Evolutionary conservation across 345 rosid genomes (phyloP).

Genomic region (Anastatica hierochuntica): DNA sequence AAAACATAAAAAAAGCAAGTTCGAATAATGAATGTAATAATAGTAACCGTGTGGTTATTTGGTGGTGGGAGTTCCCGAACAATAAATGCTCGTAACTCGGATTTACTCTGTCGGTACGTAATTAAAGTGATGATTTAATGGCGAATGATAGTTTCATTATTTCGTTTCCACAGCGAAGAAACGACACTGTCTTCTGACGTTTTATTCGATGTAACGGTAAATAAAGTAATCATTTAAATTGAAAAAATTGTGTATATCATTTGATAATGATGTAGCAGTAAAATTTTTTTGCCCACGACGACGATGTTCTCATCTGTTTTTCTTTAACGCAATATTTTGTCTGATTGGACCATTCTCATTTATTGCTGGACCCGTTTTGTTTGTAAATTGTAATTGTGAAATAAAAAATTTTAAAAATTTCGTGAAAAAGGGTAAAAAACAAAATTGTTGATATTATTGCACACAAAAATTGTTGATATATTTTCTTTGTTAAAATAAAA

Average conservation of each 20-base stretch:
- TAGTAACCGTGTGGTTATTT: conserved; percentile 8
- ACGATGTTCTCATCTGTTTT: not conserved
- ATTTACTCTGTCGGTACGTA: conserved; percentile 16
- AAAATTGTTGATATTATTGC: too few relatives aligned
- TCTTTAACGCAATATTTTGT: conserved; percentile 7
- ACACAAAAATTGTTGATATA: too few relatives aligned
- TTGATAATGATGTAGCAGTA: conserved; percentile 23
- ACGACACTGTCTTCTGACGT: conserved; percentile 15
- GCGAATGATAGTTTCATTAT: conserved; percentile 17
- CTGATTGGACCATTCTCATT: conserved; percentile 20
- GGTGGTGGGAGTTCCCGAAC: conserved; percentile 10
- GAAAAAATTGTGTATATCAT: too few relatives aligned
- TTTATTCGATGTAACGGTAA: not conserved
- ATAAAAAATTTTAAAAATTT: not conserved
- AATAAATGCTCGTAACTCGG: conserved; percentile 14
- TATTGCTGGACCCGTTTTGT: conserved; percentile 6
- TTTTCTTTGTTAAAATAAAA: too few relatives aligned
- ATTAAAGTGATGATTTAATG: conserved; percentile 14
- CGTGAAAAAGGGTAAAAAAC: too few relatives aligned
- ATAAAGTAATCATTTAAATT: too few relatives aligned
- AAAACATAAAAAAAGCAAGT: not conserved
- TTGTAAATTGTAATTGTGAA: not conserved
- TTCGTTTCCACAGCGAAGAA: not conserved
- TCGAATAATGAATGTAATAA: conserved; percentile 11
- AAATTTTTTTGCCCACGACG: not conserved